These are phyloP conservation scores for Corniculantispora saksenae DNA, from an alignment of 2,329 filamentous ascomycete species.

Conservation along the genomic window DNA sequence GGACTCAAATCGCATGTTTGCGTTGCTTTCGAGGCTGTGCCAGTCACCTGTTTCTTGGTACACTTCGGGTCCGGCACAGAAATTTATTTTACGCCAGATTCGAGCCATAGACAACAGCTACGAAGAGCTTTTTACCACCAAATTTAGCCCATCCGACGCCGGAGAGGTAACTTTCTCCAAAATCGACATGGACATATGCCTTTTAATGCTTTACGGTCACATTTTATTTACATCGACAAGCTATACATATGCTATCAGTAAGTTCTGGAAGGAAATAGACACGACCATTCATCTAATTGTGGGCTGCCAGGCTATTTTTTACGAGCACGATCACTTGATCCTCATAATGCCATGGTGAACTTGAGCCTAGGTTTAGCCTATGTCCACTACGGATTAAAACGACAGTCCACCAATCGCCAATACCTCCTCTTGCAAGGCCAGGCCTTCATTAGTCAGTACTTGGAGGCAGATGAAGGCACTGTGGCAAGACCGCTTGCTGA, in stretches of 20 bases:
- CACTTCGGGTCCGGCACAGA: slow-evolving; percentile 79
- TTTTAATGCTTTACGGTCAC: slow-evolving; percentile 88
- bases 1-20: slow-evolving; percentile 82
- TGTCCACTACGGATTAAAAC: slow-evolving; percentile 84
- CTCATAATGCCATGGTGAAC: slow-evolving; percentile 74
- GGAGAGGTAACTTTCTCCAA: not conserved
- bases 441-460: slow-evolving; percentile 64
- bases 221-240: slow-evolving; percentile 82
- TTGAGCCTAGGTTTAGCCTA: slow-evolving; percentile 82
- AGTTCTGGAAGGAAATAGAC: slow-evolving; percentile 26
- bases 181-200: slow-evolving; percentile 67
- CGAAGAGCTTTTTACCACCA: slow-evolving; percentile 24
- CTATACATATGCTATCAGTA: slow-evolving; percentile 79
- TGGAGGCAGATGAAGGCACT: slow-evolving; percentile 21
- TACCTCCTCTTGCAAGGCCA: slow-evolving; percentile 84
- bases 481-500: slow-evolving; percentile 30
- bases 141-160: slow-evolving; percentile 25
- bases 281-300: not conserved
- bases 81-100: slow-evolving; percentile 88
- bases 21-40: slow-evolving; percentile 73
- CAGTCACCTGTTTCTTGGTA: slow-evolving; percentile 75
- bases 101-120: slow-evolving; percentile 75
- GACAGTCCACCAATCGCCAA: slow-evolving; percentile 87
- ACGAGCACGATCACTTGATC: slow-evolving; percentile 72
- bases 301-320: slow-evolving; percentile 71